A percentile compares a stretch with the other conserved stretches of the same genome.
Conservation (phyloP, 2,329 filamentous ascomycete genomes). For the Dryadomyces quercus-mongolicae region DNA sequence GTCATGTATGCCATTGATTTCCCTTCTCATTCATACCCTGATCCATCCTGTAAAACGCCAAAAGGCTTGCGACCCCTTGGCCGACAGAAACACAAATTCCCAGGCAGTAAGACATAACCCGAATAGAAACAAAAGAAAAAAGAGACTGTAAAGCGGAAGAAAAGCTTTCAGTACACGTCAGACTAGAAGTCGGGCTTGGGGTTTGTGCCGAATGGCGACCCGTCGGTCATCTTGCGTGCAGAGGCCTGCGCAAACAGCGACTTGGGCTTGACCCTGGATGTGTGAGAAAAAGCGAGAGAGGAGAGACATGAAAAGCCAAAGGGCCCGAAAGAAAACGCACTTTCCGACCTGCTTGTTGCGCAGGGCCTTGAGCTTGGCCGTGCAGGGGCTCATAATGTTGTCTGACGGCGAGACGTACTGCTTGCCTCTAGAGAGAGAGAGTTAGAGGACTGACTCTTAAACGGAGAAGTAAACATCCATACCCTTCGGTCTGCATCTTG, state of each 20-base stretch:
- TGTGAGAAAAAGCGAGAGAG: background rate
- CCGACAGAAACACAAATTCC: too few relatives aligned
- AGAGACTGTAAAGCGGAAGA: too few relatives aligned
- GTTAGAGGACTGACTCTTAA: too few relatives aligned
- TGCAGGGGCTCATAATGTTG: slow-evolving; percentile 77
- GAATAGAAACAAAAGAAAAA: background rate
- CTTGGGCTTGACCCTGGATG: slow-evolving; percentile 48
- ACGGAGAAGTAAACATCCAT: too few relatives aligned
- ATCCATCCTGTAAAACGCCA: background rate
- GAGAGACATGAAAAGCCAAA: background rate
- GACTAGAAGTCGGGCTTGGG: background rate
- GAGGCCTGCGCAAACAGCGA: slow-evolving; percentile 56
- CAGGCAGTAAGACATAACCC: background rate
- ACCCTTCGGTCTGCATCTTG: slow-evolving; percentile 59
- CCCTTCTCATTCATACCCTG: background rate
- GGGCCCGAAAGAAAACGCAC: slow-evolving; percentile 35
- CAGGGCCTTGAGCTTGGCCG: slow-evolving; percentile 68
- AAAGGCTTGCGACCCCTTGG: too few relatives aligned
- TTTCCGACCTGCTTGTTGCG: slow-evolving; percentile 72
- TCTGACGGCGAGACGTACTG: slow-evolving; percentile 74
- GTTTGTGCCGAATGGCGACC: slow-evolving; percentile 24
- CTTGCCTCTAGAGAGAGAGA: slow-evolving; percentile 14
- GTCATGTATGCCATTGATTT: background rate
- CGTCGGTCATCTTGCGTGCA: slow-evolving; percentile 41
- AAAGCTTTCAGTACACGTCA: too few relatives aligned